These are phyloP conservation scores for Eucalyptus sideroxylon DNA, from an alignment of 345 rosid species.

Conservation along the genomic window DNA sequence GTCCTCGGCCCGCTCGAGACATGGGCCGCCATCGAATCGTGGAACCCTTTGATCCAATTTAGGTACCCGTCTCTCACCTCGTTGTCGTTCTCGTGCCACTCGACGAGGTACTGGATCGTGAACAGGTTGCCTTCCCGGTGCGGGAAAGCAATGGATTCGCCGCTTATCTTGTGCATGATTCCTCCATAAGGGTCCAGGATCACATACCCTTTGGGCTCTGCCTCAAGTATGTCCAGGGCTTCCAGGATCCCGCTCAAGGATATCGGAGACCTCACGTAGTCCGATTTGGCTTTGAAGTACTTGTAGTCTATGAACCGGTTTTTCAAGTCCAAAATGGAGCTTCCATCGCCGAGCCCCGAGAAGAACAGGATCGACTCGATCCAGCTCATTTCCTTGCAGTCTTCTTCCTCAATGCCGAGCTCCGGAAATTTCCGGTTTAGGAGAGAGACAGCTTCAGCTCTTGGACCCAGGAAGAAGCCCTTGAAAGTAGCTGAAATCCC, in stretches of 20 bases:
- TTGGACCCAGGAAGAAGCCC: constrained; percentile 35
- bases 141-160: constrained; percentile 33
- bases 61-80: not conserved
- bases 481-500: constrained; percentile 29
- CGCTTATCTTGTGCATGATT: constrained; percentile 25
- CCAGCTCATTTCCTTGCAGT: constrained; percentile 48
- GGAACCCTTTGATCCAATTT: constrained; percentile 22
- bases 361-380: constrained; percentile 30
- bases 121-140: constrained; percentile 39
- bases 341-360: constrained; percentile 15
- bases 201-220: constrained; percentile 20
- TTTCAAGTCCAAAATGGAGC: constrained; percentile 6
- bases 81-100: constrained; percentile 27
- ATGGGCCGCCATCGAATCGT: constrained; percentile 25
- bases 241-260: constrained; percentile 7
- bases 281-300: constrained; percentile 45
- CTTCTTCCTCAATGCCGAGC: constrained; percentile 10
- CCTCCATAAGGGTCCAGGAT: constrained; percentile 52
- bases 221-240: constrained; percentile 8
- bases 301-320: constrained; percentile 11
- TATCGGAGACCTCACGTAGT: constrained; percentile 25
- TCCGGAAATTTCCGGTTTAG: constrained; percentile 15
- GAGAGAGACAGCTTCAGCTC: constrained; percentile 8
- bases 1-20: constrained; percentile 42
- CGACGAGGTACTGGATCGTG: constrained; percentile 34